These are phyloP conservation scores for Orbilia blumenaviensis DNA, from an alignment of 2,329 filamentous ascomycete genomes.

Conservation along the genomic window DNA sequence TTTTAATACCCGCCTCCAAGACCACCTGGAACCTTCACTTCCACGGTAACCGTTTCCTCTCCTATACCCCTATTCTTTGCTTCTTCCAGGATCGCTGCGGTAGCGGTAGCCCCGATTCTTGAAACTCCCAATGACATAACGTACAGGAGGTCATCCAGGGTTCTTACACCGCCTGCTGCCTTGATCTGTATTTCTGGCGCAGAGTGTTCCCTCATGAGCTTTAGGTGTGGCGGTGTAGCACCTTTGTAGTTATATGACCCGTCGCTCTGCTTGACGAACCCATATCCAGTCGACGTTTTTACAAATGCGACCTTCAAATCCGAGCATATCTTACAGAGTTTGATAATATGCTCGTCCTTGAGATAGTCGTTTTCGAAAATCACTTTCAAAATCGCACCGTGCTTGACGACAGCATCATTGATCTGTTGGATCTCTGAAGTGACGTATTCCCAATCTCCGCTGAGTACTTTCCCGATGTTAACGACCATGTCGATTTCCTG, in stretches of 20 bases:
- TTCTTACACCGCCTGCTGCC: conserved; percentile 69
- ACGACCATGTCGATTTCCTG: conserved; percentile 71
- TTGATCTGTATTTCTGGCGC: conserved; percentile 66
- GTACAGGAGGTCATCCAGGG: conserved; percentile 67
- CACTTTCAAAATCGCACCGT: conserved; percentile 67
- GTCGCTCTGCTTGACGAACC: conserved; percentile 68
- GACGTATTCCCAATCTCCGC: conserved; percentile 69
- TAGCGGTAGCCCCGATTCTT: conserved; percentile 69
- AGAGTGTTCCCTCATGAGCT: conserved; percentile 66
- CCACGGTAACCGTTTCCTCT: conserved; percentile 59
- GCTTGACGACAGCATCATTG: conserved; percentile 64
- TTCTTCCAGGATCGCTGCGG: conserved; percentile 67
- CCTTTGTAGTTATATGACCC: conserved; percentile 68
- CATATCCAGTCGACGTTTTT: conserved; percentile 71
- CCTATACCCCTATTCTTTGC: conserved; percentile 66
- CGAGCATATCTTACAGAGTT: conserved; percentile 68
- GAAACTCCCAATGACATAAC: conserved; percentile 68
- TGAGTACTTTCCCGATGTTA: conserved; percentile 69
- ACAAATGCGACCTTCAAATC: conserved; percentile 67
- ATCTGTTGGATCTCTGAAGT: conserved; percentile 65
- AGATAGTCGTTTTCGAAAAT: conserved; percentile 73
- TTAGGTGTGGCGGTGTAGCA: conserved; percentile 66
- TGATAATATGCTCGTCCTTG: conserved; percentile 64
- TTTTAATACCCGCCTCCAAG: conserved; percentile 29
- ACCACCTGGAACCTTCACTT: conserved; percentile 53